Percentiles rank a stretch among this genome's conserved stretches.
These are phyloP conservation scores for Colletotrichum magnum DNA, from an alignment of 2,329 filamentous ascomycete genomes.

Conservation along the genomic window DNA sequence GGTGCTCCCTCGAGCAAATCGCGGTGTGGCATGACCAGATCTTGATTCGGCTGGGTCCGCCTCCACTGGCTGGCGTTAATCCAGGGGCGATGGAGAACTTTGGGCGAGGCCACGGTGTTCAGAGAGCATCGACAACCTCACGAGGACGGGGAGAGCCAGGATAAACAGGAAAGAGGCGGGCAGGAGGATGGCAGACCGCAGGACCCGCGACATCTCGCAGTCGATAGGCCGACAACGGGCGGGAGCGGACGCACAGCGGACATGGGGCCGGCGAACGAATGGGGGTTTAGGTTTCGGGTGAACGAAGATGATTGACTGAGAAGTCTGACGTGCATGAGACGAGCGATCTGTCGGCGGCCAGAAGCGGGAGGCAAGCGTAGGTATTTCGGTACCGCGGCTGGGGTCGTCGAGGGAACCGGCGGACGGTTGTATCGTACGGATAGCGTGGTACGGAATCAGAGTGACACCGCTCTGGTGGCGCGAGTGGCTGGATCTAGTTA, in stretches of 20 bases:
- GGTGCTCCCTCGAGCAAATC: constrained; percentile 15
- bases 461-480: constrained; percentile 23
- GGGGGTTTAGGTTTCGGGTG: constrained; percentile 16
- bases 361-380: constrained; percentile 26
- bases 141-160: neutral
- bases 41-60: constrained; percentile 14
- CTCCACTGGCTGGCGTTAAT: neutral
- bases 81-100: neutral
- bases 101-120: neutral
- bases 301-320: constrained; percentile 20
- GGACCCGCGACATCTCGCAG: neutral
- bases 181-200: neutral
- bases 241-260: constrained; percentile 25
- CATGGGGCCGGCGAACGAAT: constrained; percentile 28
- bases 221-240: constrained; percentile 19
- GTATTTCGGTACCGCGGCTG: constrained; percentile 6
- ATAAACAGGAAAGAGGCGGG: constrained; percentile 8
- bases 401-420: constrained; percentile 4
- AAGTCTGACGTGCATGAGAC: constrained; percentile 39
- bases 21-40: constrained; percentile 17
- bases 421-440: neutral
- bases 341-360: constrained; percentile 35
- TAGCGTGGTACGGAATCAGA: constrained; percentile 22
- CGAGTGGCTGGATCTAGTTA: constrained; percentile 33
- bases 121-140: neutral